phyloP scores from a whole-genome alignment of 2,329 filamentous ascomycete genomes.

The Berkeleyomyces rouxiae region DNA sequence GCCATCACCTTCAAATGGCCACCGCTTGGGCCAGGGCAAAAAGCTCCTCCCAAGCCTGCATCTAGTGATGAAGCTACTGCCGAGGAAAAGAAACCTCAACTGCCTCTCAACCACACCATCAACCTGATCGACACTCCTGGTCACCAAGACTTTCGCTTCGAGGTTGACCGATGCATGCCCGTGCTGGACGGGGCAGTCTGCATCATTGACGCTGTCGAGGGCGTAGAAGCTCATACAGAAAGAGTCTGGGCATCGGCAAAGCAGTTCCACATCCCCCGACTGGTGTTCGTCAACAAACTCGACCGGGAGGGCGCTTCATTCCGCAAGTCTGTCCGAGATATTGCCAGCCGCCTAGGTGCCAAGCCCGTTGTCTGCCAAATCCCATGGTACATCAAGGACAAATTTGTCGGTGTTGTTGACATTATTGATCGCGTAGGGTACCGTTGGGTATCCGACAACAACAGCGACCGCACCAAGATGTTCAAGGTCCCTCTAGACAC shows the following conservation, averaged over 20 bases:
- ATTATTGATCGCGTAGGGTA: constrained; percentile 60
- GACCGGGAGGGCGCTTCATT: constrained; percentile 68
- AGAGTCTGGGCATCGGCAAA: constrained; percentile 88
- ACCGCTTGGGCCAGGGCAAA: constrained; percentile 21
- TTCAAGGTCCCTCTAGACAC: constrained; percentile 19
- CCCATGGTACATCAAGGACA: constrained; percentile 77
- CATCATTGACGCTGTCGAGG: constrained; percentile 80
- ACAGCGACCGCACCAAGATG: constrained; percentile 25
- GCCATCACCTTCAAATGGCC: constrained; percentile 95
- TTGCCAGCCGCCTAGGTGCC: constrained; percentile 59
- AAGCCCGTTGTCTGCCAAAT: constrained; percentile 91
- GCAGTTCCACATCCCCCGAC: constrained; percentile 65
- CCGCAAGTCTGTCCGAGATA: constrained; percentile 68
- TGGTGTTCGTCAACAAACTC: constrained; percentile 64
- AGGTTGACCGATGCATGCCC: constrained; percentile 77
- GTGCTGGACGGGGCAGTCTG: constrained; percentile 85
- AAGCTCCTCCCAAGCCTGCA: background rate
- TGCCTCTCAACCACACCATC: constrained; percentile 32
- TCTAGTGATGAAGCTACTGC: constrained; percentile 26
- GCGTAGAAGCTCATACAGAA: constrained; percentile 92
- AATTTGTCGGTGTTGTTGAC: constrained; percentile 72
- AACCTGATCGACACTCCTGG: constrained; percentile 94
- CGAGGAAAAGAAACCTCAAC: background rate
- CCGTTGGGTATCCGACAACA: constrained; percentile 38
- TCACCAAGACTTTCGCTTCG: constrained; percentile 94